Percentiles rank a stretch among this genome's conserved stretches.
These are phyloP conservation scores for Hypoxylon sp. DNA, from an alignment of 2,329 filamentous ascomycete genomes.

Conservation along the genomic window DNA sequence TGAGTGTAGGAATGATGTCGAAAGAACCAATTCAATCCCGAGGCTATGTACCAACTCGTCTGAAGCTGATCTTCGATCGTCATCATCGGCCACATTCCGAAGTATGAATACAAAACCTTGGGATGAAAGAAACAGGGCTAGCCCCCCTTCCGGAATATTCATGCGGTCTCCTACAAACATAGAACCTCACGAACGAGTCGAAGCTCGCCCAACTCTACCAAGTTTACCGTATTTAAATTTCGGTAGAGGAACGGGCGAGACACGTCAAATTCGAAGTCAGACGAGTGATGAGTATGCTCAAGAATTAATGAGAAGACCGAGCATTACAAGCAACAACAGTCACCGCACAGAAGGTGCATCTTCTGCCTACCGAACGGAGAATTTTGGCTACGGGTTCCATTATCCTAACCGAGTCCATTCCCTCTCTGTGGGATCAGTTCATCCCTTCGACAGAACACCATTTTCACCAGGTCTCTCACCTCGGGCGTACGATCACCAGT, in stretches of 20 bases:
- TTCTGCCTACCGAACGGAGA: slow-evolving; percentile 54
- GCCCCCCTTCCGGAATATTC: slow-evolving; percentile 55
- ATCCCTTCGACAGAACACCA: slow-evolving; percentile 61
- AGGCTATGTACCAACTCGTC: slow-evolving; percentile 61
- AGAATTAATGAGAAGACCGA: slow-evolving; percentile 49
- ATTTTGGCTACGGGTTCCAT: slow-evolving; percentile 59
- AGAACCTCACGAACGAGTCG: slow-evolving; percentile 56
- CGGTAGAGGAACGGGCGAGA: slow-evolving; percentile 55
- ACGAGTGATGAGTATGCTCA: slow-evolving; percentile 57
- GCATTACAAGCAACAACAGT: slow-evolving; percentile 47
- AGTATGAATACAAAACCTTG: slow-evolving; percentile 56
- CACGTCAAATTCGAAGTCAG: slow-evolving; percentile 54
- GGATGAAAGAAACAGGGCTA: slow-evolving; percentile 55
- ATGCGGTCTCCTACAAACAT: slow-evolving; percentile 53
- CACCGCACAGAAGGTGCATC: slow-evolving; percentile 54
- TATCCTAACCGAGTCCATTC: slow-evolving; percentile 64
- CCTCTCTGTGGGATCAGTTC: slow-evolving; percentile 61
- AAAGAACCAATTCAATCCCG: slow-evolving; percentile 63
- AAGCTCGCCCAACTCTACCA: slow-evolving; percentile 58
- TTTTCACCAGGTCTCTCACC: slow-evolving; percentile 61
- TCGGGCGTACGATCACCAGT: slow-evolving; percentile 58
- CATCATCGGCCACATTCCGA: slow-evolving; percentile 55
- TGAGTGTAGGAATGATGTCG: slow-evolving; percentile 59
- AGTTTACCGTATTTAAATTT: slow-evolving; percentile 59
- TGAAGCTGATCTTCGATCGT: slow-evolving; percentile 49